Percentiles rank a stretch among this genome's conserved stretches.
phyloP scores from a whole-genome alignment of 768 basidiomycete species.

The Dentipellis fragilis region DNA sequence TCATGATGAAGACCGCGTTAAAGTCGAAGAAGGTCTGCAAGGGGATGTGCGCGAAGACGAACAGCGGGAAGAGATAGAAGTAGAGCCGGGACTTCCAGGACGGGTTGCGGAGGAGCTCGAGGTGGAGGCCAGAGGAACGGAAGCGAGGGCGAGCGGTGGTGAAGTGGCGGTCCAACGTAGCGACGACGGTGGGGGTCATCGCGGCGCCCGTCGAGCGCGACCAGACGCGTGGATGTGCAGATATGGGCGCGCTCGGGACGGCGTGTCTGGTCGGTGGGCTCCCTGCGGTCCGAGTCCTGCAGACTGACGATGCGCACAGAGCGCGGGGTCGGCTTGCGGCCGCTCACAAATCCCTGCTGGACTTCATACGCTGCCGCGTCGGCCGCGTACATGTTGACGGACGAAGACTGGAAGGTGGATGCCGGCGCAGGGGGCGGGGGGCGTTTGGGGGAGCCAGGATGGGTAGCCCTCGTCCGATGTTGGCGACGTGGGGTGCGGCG shows the following conservation, averaged over 20 bases:
- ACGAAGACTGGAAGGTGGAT: slow-evolving; percentile 55
- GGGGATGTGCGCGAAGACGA: slow-evolving; percentile 63
- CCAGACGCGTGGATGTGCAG: slow-evolving; percentile 40
- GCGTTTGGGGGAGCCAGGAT: slow-evolving; percentile 72
- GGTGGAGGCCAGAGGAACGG: slow-evolving; percentile 53
- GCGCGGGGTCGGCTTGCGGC: slow-evolving; percentile 72
- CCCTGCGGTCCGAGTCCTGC: slow-evolving; percentile 38
- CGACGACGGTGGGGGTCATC: slow-evolving; percentile 33
- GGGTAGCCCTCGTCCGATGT: slow-evolving; percentile 54
- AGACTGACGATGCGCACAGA: slow-evolving; percentile 76
- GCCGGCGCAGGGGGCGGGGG: slow-evolving; percentile 70
- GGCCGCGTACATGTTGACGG: slow-evolving; percentile 23
- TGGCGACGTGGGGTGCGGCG: background rate
- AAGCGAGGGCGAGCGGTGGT: slow-evolving; percentile 51
- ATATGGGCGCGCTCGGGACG: slow-evolving; percentile 21
- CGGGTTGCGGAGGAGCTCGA: slow-evolving; percentile 58
- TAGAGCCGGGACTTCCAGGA: slow-evolving; percentile 43
- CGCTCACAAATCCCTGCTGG: slow-evolving; percentile 33
- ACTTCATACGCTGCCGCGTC: slow-evolving; percentile 2
- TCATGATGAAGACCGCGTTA: slow-evolving; percentile 73
- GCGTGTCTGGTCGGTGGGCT: slow-evolving; percentile 42
- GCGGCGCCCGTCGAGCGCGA: slow-evolving; percentile 44
- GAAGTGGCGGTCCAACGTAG: slow-evolving; percentile 20
- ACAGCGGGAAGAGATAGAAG: slow-evolving; percentile 60
- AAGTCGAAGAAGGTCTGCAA: slow-evolving; percentile 85